Percentiles rank a stretch among this genome's conserved stretches.
Evolutionary conservation across 352 stramenopile species (phyloP).

Genomic region (Globisporangium viniferum): DNA sequence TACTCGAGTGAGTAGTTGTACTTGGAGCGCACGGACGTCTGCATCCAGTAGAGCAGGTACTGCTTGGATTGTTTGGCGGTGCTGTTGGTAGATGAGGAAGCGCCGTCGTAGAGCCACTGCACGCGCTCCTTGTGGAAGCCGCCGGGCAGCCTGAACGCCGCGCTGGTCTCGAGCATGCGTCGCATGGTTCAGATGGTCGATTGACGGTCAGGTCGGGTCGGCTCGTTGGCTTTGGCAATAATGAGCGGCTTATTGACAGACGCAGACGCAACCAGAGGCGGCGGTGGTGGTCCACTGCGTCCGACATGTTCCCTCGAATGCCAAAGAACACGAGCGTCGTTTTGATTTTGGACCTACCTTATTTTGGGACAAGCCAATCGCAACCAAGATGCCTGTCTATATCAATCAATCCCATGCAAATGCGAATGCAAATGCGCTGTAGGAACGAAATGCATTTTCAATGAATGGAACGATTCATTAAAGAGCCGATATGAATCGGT

Average conservation of each 20-base stretch:
- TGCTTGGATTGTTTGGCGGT: slow-evolving; percentile 5
- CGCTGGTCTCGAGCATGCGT: slow-evolving; percentile 43
- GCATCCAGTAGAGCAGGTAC: slow-evolving; percentile 86
- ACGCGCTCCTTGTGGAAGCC: slow-evolving; percentile 69
- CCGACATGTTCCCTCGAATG: slow-evolving; percentile 4
- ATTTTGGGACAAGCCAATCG: not conserved
- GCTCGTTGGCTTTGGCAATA: too few species aligned
- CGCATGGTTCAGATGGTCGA: slow-evolving; percentile 25
- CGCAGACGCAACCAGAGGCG: not conserved
- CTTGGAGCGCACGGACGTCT: slow-evolving; percentile 75
- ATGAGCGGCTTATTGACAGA: not conserved
- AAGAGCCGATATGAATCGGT: too few species aligned
- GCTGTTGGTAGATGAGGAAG: not conserved
- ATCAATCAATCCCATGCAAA: not conserved
- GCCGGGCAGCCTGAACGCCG: slow-evolving; percentile 36
- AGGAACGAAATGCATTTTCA: not conserved
- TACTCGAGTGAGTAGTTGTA: slow-evolving; percentile 85
- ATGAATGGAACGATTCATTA: too few species aligned
- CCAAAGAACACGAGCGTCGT: slow-evolving; percentile 10
- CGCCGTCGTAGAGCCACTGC: slow-evolving; percentile 73
- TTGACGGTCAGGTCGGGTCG: not conserved
- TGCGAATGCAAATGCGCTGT: too few species aligned
- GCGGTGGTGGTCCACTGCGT: not conserved
- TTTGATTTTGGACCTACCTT: not conserved
- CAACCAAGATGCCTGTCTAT: not conserved